Evolutionary conservation across 1,139 yeast genomes (phyloP), one percentile per base, ranked within the genome.

Genomic region (Debaryomyces coudertii): DNA sequence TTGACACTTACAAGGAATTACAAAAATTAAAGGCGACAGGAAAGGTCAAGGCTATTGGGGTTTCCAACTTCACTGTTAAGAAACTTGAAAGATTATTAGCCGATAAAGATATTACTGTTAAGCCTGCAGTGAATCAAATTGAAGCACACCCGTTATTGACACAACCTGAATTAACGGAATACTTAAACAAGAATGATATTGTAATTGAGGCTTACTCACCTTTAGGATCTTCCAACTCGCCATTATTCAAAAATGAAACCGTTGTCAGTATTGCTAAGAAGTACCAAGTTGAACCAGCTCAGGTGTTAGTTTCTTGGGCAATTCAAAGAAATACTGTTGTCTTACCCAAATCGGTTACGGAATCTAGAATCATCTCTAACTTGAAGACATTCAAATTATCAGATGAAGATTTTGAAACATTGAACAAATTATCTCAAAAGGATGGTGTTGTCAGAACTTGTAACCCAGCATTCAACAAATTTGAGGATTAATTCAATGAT

Each of bases 1-100:
- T 82, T 50, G 82, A 87, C 60, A 83, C 96, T 43, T 90, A 88
- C 82, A 80, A 79, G 62, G 68, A 70, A 47, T 72, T 88, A 70
- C 93, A 89, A 69, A 72, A 79, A 51, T 68, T 87, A 47, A 73
- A 80, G 54, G 63, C 63, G 38, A 68, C 83, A 42, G 85, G 83
- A 38, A 82, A 85, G 66, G 68, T 75, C 24, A 80, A 69, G 57
- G 73, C 84, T 39, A 75, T 83, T 56, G 89, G 88, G 49, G 85
- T 83, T 34, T 80, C 85, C 7, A 83, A 83, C 64, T 82, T 71
- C 60, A 73, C 82, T 14, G 60, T 69, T 36, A 68, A 67, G 37
- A 72, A 75, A 55, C 56, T 82, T 45, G 69, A 80, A 51, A 68
- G 69, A 36, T 63, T 80, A 39, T 65, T 82, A 47, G 65, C 69